Conservation (phyloP, 768 basidiomycete genomes). For the Collybia sp. region DNA sequence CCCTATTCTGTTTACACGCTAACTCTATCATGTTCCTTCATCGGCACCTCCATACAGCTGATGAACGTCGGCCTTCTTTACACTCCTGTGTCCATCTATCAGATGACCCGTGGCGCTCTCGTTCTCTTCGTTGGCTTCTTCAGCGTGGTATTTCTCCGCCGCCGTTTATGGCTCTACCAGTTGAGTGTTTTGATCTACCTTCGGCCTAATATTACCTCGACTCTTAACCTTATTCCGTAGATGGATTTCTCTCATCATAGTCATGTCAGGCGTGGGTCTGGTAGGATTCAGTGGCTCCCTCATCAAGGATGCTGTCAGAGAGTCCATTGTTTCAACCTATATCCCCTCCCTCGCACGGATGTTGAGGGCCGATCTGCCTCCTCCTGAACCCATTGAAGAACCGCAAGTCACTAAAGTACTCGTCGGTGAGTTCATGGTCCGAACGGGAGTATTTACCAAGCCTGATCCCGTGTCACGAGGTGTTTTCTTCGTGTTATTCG, state of each 20-base stretch:
- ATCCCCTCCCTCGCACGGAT: slow-evolving; percentile 21
- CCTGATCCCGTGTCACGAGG: slow-evolving; percentile 39
- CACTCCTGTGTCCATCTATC: slow-evolving; percentile 96
- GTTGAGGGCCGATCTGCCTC: slow-evolving; percentile 26
- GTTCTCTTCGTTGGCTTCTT: slow-evolving; percentile 92
- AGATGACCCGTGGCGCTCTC: slow-evolving; percentile 92
- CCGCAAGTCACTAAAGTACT: slow-evolving; percentile 68
- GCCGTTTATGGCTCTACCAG: slow-evolving; percentile 87
- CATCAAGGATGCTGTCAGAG: slow-evolving; percentile 67
- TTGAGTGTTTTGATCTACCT: slow-evolving; percentile 20
- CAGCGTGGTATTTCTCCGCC: slow-evolving; percentile 85
- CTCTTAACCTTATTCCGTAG: slow-evolving; percentile 31
- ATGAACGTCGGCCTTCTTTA: slow-evolving; percentile 97
- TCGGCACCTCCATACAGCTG: slow-evolving; percentile 39
- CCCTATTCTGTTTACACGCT: slow-evolving; percentile 6
- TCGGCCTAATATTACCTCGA: background rate
- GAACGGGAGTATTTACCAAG: slow-evolving; percentile 10
- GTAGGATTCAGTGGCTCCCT: slow-evolving; percentile 91
- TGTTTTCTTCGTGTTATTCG: slow-evolving; percentile 87
- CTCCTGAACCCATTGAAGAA: slow-evolving; percentile 44
- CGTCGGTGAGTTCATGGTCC: slow-evolving; percentile 48
- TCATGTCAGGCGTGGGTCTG: slow-evolving; percentile 78
- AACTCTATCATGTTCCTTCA: slow-evolving; percentile 9
- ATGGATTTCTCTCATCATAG: slow-evolving; percentile 88
- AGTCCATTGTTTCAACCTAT: slow-evolving; percentile 23